phyloP scores from a whole-genome alignment of 2,329 filamentous ascomycete genomes.

The Fusarium papillatum region DNA sequence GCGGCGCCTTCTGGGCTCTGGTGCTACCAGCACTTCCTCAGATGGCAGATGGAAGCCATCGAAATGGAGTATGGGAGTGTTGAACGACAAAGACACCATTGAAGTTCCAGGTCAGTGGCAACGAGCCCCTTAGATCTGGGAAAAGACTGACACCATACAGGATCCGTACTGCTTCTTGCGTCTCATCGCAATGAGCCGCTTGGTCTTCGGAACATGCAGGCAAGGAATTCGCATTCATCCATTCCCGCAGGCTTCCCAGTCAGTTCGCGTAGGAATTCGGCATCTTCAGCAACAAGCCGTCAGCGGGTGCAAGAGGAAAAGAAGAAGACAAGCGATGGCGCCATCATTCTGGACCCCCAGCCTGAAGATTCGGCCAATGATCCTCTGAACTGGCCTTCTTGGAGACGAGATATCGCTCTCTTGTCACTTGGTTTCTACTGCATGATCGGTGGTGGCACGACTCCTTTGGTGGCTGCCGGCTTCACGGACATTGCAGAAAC shows the following conservation, averaged over 20 bases:
- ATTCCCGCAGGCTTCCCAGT: constrained; percentile 61
- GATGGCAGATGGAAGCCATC: constrained; percentile 41
- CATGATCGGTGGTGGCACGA: constrained; percentile 94
- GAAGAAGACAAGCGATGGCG: constrained; percentile 86
- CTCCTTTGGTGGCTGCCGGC: constrained; percentile 88
- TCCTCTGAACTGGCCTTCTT: constrained; percentile 90
- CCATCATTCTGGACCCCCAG: constrained; percentile 91
- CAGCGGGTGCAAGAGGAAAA: constrained; percentile 55
- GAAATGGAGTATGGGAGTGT: constrained; percentile 80
- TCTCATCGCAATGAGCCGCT: constrained; percentile 69
- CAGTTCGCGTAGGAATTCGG: constrained; percentile 49
- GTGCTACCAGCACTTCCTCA: constrained; percentile 13
- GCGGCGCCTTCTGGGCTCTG: constrained; percentile 36
- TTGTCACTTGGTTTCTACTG: constrained; percentile 92
- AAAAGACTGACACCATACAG: constrained; percentile 49
- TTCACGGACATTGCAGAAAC: constrained; percentile 83
- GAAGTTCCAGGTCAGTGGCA: constrained; percentile 82
- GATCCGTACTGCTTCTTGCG: constrained; percentile 70
- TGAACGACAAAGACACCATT: constrained; percentile 85
- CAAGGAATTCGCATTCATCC: constrained; percentile 70
- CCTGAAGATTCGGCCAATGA: constrained; percentile 93
- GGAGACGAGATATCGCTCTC: constrained; percentile 84
- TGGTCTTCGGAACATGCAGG: constrained; percentile 69
- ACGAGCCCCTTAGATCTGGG: not conserved
- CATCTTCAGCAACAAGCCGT: constrained; percentile 29